Conservation (phyloP, 2,329 filamentous ascomycete species). For the Moelleriella libera region DNA sequence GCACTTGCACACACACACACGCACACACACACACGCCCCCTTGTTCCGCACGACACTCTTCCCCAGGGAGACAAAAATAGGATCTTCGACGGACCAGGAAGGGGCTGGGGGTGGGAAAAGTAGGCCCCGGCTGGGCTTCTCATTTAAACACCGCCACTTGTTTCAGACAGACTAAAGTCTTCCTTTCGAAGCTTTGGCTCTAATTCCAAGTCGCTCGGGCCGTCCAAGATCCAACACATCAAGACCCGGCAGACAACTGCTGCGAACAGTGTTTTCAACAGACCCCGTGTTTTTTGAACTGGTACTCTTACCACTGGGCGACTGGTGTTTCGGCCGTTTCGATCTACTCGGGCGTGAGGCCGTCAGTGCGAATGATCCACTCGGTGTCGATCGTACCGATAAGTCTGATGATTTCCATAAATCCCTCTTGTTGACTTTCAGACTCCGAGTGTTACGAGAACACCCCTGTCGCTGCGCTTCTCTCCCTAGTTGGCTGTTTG, state of each 20-base stretch:
- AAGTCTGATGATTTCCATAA: slow-evolving; percentile 1
- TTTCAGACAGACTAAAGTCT: slow-evolving; percentile 8
- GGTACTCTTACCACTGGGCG: slow-evolving; percentile 3
- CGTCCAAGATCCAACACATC: slow-evolving; percentile 6
- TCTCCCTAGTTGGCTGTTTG: slow-evolving; percentile 1
- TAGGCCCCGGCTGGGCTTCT: slow-evolving; percentile 2
- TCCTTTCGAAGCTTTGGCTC: slow-evolving; percentile 4
- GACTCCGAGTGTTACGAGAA: slow-evolving; percentile 1
- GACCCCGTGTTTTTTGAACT: slow-evolving; percentile 1
- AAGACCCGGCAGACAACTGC: slow-evolving; percentile 2
- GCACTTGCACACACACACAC: slow-evolving; percentile 1
- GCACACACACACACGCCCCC: neutral
- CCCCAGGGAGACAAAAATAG: slow-evolving; percentile 1
- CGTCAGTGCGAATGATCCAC: slow-evolving; percentile 7
- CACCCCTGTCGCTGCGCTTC: neutral
- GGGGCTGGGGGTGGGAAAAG: neutral
- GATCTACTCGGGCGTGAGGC: slow-evolving; percentile 6
- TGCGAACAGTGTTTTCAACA: neutral
- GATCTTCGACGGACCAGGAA: slow-evolving; percentile 1
- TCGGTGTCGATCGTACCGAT: slow-evolving; percentile 4
- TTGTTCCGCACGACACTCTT: neutral
- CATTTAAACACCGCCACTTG: slow-evolving; percentile 7
- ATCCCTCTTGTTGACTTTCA: slow-evolving; percentile 1
- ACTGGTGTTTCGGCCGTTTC: slow-evolving; percentile 9
- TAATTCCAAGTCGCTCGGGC: slow-evolving; percentile 7